Evolutionary conservation across 2,329 filamentous ascomycete species (phyloP), one percentile per base, ranked within the genome.

Genomic region (Paracorniculantispora psalliotae): DNA sequence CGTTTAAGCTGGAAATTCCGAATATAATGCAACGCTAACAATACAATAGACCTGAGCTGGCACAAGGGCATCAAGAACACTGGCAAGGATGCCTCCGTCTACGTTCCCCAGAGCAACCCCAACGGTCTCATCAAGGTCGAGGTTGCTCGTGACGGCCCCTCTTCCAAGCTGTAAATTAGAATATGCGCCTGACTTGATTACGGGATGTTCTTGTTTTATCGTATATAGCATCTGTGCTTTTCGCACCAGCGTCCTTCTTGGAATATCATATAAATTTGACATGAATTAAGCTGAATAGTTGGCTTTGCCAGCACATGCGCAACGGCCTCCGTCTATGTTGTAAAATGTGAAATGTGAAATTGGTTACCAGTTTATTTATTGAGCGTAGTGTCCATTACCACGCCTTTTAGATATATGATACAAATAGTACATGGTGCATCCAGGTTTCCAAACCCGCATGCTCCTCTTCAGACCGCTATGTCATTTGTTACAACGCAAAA

Each of bases 111-210:
- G 74, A 90, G 89, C 12, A 87, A 90, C 64, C 94, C 94, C 59
- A 99, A 97, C 71, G 94, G 94, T 28, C 83, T 99, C 62, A 99
- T 99, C 76, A 90, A 96, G 72, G 96, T 92, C 77, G 92, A 91
- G 60, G 92, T 99, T 53, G 82, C 84, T 37, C 85, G 90, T 12
- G 33, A 59, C 17, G 48, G 39, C 21, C 48, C 49, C 23, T 46
- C 48, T 4, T 54, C 57, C 57, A 59, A 53, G 49, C 19, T 59
- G 41, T 59, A 59, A 41, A 53, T 23, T 53, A 59, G 39, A 47
- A 35, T 3, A 2, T 9, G 23, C 28, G 5, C 21, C 44, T 56
- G 6, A 28, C 9, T 10, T 55, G 9, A 1, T 19, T 28, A 13
- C 35, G 6, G 15, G 1, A 19, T 39, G n/a, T 33, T 43, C 21